A percentile compares a stretch with the other conserved stretches of the same genome.
Evolutionary conservation across 179 eudicot genomes (phyloP).

Genomic region (Actinidia arguta): DNA sequence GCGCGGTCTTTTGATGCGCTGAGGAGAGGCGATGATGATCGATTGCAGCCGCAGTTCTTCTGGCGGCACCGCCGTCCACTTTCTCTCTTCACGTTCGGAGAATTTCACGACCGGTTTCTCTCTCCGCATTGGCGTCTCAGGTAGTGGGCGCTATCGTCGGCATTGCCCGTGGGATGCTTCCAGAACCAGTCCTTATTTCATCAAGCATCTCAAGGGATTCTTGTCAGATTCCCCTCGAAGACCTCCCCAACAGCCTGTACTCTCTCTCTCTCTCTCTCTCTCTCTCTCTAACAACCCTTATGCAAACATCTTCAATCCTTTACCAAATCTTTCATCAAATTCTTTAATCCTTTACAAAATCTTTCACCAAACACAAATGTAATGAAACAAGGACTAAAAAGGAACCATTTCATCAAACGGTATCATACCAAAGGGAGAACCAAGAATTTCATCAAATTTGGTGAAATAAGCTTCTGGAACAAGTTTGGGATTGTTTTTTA

Average conservation of each 20-base stretch:
- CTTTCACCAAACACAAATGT: no score
- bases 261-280: neutral
- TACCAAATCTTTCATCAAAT: no score
- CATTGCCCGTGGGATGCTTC: constrained; percentile 6
- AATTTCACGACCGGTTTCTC: constrained; percentile 8
- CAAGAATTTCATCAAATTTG: no score
- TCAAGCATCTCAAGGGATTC: constrained; percentile 42
- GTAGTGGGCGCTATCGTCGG: neutral
- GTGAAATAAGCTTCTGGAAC: no score
- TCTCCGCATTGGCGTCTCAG: neutral
- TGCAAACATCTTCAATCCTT: no score
- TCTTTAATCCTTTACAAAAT: no score
- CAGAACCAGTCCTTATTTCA: constrained; percentile 29
- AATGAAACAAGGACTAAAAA: no score
- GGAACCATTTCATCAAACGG: no score
- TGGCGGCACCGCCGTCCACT: constrained; percentile 13
- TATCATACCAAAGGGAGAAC: no score
- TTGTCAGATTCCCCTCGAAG: constrained; percentile 43
- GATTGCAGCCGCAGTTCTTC: constrained; percentile 13
- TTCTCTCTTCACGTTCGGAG: neutral
- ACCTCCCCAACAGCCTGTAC: constrained; percentile 36
- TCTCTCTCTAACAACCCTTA: no score
- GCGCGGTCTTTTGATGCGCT: constrained; percentile 15
- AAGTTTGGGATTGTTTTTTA: no score
- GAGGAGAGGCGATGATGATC: constrained; percentile 2